Evolutionary conservation across 768 basidiomycete species (phyloP).

Genomic region (Leccinum disarticulatum): DNA sequence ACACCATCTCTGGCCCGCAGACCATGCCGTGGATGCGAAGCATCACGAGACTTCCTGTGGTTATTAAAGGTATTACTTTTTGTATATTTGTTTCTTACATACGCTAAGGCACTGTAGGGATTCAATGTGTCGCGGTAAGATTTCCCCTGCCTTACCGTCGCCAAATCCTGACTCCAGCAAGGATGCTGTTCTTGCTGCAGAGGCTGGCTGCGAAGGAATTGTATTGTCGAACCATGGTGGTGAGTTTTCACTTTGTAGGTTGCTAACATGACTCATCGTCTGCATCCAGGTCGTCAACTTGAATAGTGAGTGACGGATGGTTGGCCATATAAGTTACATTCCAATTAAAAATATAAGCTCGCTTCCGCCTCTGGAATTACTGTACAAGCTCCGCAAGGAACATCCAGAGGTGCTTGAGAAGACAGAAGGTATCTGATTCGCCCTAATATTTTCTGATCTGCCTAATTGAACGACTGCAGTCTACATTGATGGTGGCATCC

Average conservation of each 20-base stretch:
- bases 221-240: slow-evolving; percentile 92
- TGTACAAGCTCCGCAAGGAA: slow-evolving; percentile 69
- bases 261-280: slow-evolving; percentile 1
- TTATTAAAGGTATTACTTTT: slow-evolving; percentile 59
- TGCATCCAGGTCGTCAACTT: slow-evolving; percentile 60
- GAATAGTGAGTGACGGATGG: slow-evolving; percentile 58
- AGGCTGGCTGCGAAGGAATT: slow-evolving; percentile 85
- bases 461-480: slow-evolving; percentile 42
- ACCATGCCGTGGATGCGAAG: slow-evolving; percentile 76
- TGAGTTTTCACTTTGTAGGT: slow-evolving; percentile 21
- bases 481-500: slow-evolving; percentile 78
- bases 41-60: slow-evolving; percentile 66
- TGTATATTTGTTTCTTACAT: neutral
- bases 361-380: slow-evolving; percentile 73
- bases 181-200: slow-evolving; percentile 83
- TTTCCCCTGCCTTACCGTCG: neutral
- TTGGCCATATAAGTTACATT: neutral
- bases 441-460: neutral
- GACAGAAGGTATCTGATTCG: slow-evolving; percentile 52
- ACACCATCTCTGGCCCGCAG: slow-evolving; percentile 31
- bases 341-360: slow-evolving; percentile 44
- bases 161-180: slow-evolving; percentile 32
- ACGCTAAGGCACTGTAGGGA: slow-evolving; percentile 39
- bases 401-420: slow-evolving; percentile 73
- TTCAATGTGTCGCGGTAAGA: slow-evolving; percentile 68